phyloP scores from a whole-genome alignment of 352 stramenopile species.

The Hyphochytrium catenoides region DNA sequence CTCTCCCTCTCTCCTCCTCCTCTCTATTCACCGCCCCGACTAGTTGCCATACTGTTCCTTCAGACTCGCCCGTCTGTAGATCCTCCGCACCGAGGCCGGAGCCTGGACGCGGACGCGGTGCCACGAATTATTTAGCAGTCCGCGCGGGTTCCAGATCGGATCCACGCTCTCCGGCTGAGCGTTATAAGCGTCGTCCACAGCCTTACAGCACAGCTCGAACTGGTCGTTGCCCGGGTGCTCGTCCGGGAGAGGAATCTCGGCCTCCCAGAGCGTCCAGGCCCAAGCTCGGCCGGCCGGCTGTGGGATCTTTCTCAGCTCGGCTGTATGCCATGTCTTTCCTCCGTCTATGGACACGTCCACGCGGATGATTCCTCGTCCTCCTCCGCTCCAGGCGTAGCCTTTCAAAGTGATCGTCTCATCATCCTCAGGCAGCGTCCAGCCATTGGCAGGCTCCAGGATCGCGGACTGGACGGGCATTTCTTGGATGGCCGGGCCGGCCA shows the following conservation, averaged over 20 bases:
- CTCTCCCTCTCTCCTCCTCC: too few relatives aligned
- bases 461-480: conserved; percentile 68
- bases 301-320: conserved; percentile 47
- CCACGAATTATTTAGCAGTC: conserved; percentile 92
- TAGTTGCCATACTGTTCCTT: too few relatives aligned
- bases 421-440: conserved; percentile 18
- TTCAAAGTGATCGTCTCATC: conserved; percentile 60
- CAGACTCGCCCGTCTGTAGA: too few relatives aligned
- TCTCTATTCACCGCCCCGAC: conserved; percentile 17
- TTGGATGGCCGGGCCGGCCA: conserved; percentile 61
- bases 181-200: conserved; percentile 84
- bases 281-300: conserved; percentile 71
- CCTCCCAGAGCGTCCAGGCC: conserved; percentile 88
- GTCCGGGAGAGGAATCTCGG: conserved; percentile 61
- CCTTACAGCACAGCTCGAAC: conserved; percentile 74
- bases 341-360: conserved; percentile 86
- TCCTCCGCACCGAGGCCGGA: too few relatives aligned
- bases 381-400: conserved; percentile 80
- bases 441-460: conserved; percentile 57
- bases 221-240: conserved; percentile 40
- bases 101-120: conserved; percentile 55
- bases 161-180: conserved; percentile 82
- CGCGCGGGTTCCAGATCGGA: conserved; percentile 92
- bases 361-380: conserved; percentile 78
- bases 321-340: conserved; percentile 72